A percentile compares a stretch with the other conserved stretches of the same genome.
Conservation (phyloP, 257 asterid species). For the Solanum commersonii region DNA sequence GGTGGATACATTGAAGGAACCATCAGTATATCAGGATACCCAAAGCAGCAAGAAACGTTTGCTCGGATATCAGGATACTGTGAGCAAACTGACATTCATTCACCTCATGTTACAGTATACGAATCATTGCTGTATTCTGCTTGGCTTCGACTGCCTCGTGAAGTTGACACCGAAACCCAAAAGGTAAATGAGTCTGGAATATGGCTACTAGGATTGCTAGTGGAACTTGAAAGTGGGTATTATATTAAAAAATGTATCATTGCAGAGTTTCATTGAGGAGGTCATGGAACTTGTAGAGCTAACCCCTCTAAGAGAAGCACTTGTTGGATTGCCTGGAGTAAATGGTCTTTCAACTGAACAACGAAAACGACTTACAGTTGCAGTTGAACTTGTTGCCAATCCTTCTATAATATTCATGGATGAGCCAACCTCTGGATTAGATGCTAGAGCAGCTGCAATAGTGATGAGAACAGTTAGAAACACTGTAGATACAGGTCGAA, state of each 20-base stretch:
- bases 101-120: slow-evolving; percentile 68
- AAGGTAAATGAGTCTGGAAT: slow-evolving; percentile 23
- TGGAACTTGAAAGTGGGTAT: background rate
- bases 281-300: slow-evolving; percentile 84
- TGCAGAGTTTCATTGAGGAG: slow-evolving; percentile 65
- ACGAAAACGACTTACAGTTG: slow-evolving; percentile 74
- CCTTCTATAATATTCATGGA: slow-evolving; percentile 97
- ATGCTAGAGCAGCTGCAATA: slow-evolving; percentile 92
- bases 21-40: slow-evolving; percentile 60
- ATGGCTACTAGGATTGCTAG: background rate
- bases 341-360: slow-evolving; percentile 86
- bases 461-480: slow-evolving; percentile 93
- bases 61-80: slow-evolving; percentile 85
- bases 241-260: background rate
- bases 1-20: slow-evolving; percentile 62
- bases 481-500: slow-evolving; percentile 86
- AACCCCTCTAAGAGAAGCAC: slow-evolving; percentile 40
- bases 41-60: slow-evolving; percentile 63
- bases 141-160: slow-evolving; percentile 59
- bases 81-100: slow-evolving; percentile 77
- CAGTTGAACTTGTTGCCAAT: slow-evolving; percentile 87
- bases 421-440: slow-evolving; percentile 93
- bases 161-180: slow-evolving; percentile 41
- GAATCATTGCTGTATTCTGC: slow-evolving; percentile 71
- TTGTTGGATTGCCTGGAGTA: slow-evolving; percentile 78